Evolutionary conservation across 2,329 filamentous ascomycete species (phyloP), one percentile per base, ranked within the genome.

Genomic region (Apiospora kogelbergensis): DNA sequence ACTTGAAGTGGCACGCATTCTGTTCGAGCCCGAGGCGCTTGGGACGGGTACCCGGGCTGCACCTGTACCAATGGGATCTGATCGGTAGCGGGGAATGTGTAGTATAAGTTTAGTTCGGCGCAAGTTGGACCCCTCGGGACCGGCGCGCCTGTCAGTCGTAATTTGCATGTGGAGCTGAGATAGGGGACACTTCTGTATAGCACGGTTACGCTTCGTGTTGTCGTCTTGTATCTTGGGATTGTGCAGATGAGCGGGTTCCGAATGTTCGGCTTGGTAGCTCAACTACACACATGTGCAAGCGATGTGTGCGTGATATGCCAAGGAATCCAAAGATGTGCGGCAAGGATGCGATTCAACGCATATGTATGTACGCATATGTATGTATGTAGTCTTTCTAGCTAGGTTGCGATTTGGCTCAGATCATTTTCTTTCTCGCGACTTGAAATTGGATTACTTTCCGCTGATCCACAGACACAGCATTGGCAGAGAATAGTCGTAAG

Each of bases 371-470:
- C 33, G 7, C 15, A 33, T 30, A 30, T 57, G 20, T 53, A 46
- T 11, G 11, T 48, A 48, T 48, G n/a, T n/a, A n/a, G n/a, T n/a
- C n/a, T n/a, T 33, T 33, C 17, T 37, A 20, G 26, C 20, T 60
- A n/a, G 30, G 53, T 37, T 22, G 30, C 20, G 53, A 60, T 37
- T 60, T 37, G 53, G 53, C 30, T 60, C 53, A 60, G 30, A 60
- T 60, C 26, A 33, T 37, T 20, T 60, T 60, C 24, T 37, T 37
- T 17, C 30, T 11, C 20, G 17, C 17, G 15, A 7, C 10, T 60
- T 20, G 46, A 60, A 60, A 60, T 60, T 60, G 53, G 53, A 33
- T 60, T 30, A 60, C 30, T 60, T 60, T n/a, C 53, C 20, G 53
- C 9, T 20, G 26, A 37, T 60, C 53, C 53, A 60, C 53, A 60